Conservation (phyloP, 345 rosid genomes). For the Toxicodendron radicans region DNA sequence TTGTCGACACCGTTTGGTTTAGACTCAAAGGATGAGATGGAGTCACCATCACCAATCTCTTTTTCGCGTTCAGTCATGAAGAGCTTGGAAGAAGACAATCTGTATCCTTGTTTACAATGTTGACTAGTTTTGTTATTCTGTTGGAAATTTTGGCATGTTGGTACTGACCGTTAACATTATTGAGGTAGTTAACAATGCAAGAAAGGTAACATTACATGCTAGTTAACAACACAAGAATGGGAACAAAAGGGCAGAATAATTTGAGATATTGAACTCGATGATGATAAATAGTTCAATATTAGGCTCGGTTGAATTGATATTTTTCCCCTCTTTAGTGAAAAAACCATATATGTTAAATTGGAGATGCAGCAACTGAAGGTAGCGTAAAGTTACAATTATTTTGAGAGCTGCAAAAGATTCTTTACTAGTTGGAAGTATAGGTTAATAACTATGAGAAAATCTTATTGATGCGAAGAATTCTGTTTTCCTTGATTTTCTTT, state of each 20-base stretch:
- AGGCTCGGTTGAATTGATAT: too few species aligned
- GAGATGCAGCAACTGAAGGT: background rate
- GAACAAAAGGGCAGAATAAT: background rate
- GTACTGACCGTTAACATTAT: too few species aligned
- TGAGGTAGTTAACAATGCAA: too few species aligned
- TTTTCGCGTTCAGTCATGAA: slow-evolving; percentile 31
- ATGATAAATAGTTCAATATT: background rate
- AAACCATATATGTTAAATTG: background rate
- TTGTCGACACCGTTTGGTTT: slow-evolving; percentile 12
- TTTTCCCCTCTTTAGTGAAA: background rate
- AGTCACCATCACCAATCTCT: slow-evolving; percentile 25
- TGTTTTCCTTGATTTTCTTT: slow-evolving; percentile 31
- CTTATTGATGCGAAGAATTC: background rate
- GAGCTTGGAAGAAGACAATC: slow-evolving; percentile 57
- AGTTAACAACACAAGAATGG: too few species aligned
- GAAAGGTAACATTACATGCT: too few species aligned
- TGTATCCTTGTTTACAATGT: slow-evolving; percentile 60
- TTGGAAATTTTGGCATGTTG: too few species aligned
- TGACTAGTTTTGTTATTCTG: background rate
- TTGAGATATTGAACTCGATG: background rate
- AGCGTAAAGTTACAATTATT: background rate
- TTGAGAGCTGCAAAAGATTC: background rate
- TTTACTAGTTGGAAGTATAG: background rate
- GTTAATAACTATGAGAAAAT: background rate
- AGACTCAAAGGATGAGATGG: slow-evolving; percentile 29